Evolutionary conservation across 1,284 basidiomycete species (phyloP).

Genomic region (Gymnopus androsaceus): DNA sequence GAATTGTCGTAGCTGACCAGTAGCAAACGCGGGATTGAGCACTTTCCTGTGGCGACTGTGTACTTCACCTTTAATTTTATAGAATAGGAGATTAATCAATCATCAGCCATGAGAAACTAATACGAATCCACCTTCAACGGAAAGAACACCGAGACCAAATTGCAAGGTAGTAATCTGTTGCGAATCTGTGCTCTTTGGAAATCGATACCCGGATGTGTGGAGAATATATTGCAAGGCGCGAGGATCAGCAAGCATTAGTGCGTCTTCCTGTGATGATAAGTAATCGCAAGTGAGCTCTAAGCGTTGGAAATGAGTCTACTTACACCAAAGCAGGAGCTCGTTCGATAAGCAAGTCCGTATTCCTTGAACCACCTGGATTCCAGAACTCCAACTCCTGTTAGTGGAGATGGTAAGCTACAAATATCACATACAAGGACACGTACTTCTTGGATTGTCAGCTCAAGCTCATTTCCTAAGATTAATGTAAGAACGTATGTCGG

Average conservation of each 20-base stretch:
- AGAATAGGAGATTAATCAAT: not conserved
- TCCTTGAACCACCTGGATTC: slow-evolving; percentile 31
- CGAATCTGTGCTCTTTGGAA: not conserved
- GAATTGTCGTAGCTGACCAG: slow-evolving; percentile 15
- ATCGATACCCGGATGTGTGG: not conserved
- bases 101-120: not conserved
- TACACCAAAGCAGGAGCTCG: slow-evolving; percentile 30
- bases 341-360: slow-evolving; percentile 34
- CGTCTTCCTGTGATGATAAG: slow-evolving; percentile 10
- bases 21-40: slow-evolving; percentile 25
- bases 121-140: not conserved
- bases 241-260: slow-evolving; percentile 11
- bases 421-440: not conserved
- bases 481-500: not conserved
- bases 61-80: slow-evolving; percentile 4
- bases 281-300: not conserved
- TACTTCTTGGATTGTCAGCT: slow-evolving; percentile 23
- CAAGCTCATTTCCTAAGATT: slow-evolving; percentile 25
- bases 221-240: not conserved
- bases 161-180: not conserved
- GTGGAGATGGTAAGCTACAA: not conserved
- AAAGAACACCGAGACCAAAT: not conserved
- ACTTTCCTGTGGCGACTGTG: slow-evolving; percentile 23
- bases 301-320: not conserved
- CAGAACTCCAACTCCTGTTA: slow-evolving; percentile 29